Evolutionary conservation across 345 rosid genomes (phyloP), one percentile per base, ranked within the genome.

Genomic region (Aegle marmelos): DNA sequence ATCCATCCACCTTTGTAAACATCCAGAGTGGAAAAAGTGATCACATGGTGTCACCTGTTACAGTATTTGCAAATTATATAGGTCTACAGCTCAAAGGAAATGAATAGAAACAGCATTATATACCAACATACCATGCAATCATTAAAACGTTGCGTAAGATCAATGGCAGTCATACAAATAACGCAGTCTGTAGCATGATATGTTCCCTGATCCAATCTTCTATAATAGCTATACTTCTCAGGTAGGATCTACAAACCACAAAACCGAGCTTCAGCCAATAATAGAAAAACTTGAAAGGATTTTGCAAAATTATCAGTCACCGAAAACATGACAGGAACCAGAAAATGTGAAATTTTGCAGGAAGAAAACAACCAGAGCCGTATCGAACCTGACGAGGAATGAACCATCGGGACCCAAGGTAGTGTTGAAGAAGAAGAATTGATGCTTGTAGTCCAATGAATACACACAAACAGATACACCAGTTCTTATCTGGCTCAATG

Each of bases 1-100:
- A 82, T 96, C 99, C 99, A 96, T 96, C 98, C 99, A 96, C 83
- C 97, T 90, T 86, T 90, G 98, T 80, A 96, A 87, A 83, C 99
- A 96, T 74, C 92, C 98, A 3, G 92, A 85, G 78, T 96, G 99
- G 82, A 96, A 96, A 85, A 90, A 92, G 83, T 96, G 99, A 76
- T 94, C 98, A 50, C 99, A 94, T 6, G 99, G 99, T 9, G 99
- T 96, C 76, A 90, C 97, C 99, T 96, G 88, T 66, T 63, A 76
- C 30, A 79, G 48, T 76, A 76, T 17, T 72, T 24, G 37, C 61
- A 78, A 41, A 66, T 68, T 68, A 39, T 17, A 70, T 68, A 50
- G 22, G 58, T 28, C 41, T 25, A 67, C 25, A 0, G 50, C 28
- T 70, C 10, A 57, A 63, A 39, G 6, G 45, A 36, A 50, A 6